Evolutionary conservation across 495 filamentous ascomycete genomes (phyloP).

Genomic region (Lasiosphaeria hispida): DNA sequence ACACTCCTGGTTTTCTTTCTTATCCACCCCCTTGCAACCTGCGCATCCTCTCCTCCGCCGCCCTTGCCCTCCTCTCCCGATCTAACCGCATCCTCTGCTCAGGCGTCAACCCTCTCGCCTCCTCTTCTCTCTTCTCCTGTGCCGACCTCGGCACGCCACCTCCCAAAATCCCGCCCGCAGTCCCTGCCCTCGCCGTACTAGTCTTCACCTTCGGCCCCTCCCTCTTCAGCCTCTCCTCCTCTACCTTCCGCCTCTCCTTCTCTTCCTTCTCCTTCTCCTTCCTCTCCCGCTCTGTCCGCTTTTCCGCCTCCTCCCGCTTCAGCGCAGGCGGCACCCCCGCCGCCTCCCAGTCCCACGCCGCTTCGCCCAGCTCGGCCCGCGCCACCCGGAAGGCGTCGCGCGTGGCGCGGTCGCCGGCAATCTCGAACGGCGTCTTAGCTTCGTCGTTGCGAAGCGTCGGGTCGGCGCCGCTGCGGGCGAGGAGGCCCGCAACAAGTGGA

Average conservation of each 20-base stretch:
- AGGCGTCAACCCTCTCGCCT: conserved; percentile 76
- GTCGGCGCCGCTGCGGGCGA: conserved; percentile 71
- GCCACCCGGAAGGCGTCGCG: conserved; percentile 91
- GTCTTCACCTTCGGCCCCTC: conserved; percentile 45
- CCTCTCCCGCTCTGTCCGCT: conserved; percentile 60
- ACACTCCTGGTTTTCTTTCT: neutral
- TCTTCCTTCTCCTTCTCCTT: conserved; percentile 62
- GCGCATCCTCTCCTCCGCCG: conserved; percentile 81
- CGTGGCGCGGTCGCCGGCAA: conserved; percentile 81
- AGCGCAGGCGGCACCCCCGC: conserved; percentile 70
- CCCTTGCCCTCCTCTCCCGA: conserved; percentile 75
- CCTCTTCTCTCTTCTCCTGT: conserved; percentile 75
- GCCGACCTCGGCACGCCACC: conserved; percentile 60
- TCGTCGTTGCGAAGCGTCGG: conserved; percentile 67
- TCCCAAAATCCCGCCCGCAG: conserved; percentile 42
- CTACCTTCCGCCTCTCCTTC: conserved; percentile 61
- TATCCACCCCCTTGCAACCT: conserved; percentile 50
- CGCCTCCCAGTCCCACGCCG: conserved; percentile 72
- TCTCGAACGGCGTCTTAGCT: conserved; percentile 77
- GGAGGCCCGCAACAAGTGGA: conserved; percentile 69
- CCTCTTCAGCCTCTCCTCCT: conserved; percentile 58
- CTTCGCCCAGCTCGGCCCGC: conserved; percentile 74
- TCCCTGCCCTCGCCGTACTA: conserved; percentile 32
- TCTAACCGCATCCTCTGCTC: conserved; percentile 81
- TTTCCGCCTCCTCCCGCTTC: conserved; percentile 64